Evolutionary conservation across 805 yeast genomes (phyloP).

Genomic region (Ogataea methanolica): DNA sequence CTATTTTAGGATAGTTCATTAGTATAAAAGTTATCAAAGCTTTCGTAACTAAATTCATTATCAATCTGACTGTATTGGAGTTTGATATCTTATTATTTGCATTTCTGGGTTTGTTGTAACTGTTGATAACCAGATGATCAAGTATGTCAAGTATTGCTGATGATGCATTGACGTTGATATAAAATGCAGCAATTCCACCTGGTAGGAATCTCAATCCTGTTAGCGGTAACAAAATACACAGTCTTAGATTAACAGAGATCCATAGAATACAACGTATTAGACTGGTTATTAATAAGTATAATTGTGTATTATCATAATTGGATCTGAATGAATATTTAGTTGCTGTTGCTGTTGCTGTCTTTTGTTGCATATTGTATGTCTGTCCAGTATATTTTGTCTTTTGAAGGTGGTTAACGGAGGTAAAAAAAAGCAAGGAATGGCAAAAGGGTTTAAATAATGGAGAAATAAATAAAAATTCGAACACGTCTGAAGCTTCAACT

Average conservation of each 20-base stretch:
- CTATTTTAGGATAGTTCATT: slow-evolving; percentile 24
- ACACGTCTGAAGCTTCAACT: no score
- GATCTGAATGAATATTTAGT: neutral
- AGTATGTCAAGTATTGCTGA: slow-evolving; percentile 17
- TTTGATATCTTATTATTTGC: slow-evolving; percentile 8
- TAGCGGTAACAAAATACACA: slow-evolving; percentile 50
- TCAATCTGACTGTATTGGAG: slow-evolving; percentile 6
- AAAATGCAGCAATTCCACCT: slow-evolving; percentile 68
- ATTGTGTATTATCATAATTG: slow-evolving; percentile 22
- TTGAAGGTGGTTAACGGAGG: no score
- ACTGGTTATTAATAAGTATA: slow-evolving; percentile 17
- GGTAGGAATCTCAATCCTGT: slow-evolving; percentile 65
- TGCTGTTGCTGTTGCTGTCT: neutral
- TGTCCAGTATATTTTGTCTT: no score
- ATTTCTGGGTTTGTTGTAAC: no score
- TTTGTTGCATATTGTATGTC: no score
- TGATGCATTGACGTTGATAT: slow-evolving; percentile 21
- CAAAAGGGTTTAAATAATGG: no score
- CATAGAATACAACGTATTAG: slow-evolving; percentile 37
- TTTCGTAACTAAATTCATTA: slow-evolving; percentile 10
- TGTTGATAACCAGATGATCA: slow-evolving; percentile 15
- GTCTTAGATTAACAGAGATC: slow-evolving; percentile 45
- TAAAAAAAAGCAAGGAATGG: no score
- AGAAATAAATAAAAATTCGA: no score
- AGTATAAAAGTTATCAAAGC: slow-evolving; percentile 13